phyloP scores from a whole-genome alignment of 148 eudicot genomes.

The Camellia sinensis region DNA sequence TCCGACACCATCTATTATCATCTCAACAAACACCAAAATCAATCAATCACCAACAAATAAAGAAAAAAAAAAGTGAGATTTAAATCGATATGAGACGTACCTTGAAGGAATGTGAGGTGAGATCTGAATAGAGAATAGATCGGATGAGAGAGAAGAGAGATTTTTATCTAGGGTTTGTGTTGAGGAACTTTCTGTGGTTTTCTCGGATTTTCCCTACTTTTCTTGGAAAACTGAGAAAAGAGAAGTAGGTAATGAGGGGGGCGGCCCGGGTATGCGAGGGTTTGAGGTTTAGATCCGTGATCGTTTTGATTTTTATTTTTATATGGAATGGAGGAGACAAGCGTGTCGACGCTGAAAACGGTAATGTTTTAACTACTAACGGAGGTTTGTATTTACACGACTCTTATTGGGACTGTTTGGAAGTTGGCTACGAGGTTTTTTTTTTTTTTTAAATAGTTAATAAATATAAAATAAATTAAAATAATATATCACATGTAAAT shows the following conservation, averaged over 20 bases:
- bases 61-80: background rate
- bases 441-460: no score
- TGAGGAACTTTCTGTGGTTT: background rate
- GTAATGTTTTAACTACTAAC: background rate
- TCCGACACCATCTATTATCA: slow-evolving; percentile 81
- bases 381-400: no score
- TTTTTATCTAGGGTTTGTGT: background rate
- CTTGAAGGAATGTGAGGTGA: background rate
- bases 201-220: background rate
- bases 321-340: background rate
- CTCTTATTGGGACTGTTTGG: no score
- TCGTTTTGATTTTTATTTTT: background rate
- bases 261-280: background rate
- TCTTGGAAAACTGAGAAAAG: background rate
- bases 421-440: no score
- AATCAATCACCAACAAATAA: background rate
- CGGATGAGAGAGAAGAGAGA: background rate
- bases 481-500: background rate
- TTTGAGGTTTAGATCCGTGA: background rate
- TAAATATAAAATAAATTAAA: no score
- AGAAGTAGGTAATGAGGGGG: background rate
- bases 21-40: background rate
- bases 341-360: background rate
- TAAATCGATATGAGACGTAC: background rate
- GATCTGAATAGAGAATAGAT: background rate